These are phyloP conservation scores for Chlamydomonas asymmetrica DNA, from an alignment of 139 green algal genomes.

Conservation along the genomic window DNA sequence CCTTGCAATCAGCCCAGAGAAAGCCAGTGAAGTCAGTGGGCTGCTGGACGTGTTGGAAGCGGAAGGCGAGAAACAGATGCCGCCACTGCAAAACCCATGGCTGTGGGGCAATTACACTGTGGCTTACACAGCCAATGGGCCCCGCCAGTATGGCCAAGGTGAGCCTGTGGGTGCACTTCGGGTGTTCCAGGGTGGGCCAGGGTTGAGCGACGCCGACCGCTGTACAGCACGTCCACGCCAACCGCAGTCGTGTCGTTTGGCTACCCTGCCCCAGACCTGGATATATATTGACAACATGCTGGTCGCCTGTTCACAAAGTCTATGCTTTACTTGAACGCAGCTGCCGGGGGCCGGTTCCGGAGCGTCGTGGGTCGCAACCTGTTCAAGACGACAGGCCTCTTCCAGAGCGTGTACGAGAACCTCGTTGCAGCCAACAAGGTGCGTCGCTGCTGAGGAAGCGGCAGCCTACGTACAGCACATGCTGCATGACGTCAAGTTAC, in stretches of 20 bases:
- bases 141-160: slow-evolving; percentile 24
- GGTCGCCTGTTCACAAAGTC: not conserved
- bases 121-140: slow-evolving; percentile 29
- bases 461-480: no score
- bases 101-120: slow-evolving; percentile 82
- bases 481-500: no score
- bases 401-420: slow-evolving; percentile 71
- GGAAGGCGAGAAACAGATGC: slow-evolving; percentile 47
- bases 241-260: not conserved
- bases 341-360: slow-evolving; percentile 71
- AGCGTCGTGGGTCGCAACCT: slow-evolving; percentile 55
- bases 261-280: not conserved
- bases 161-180: not conserved
- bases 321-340: slow-evolving; percentile 15
- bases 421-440: slow-evolving; percentile 78
- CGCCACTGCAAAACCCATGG: slow-evolving; percentile 65
- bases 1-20: slow-evolving; percentile 19
- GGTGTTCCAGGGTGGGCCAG: not conserved
- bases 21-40: slow-evolving; percentile 31
- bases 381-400: slow-evolving; percentile 69
- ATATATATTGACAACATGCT: not conserved
- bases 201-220: not conserved
- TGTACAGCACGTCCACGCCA: not conserved
- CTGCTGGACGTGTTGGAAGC: slow-evolving; percentile 52
- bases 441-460: not conserved